phyloP scores from a whole-genome alignment of 2,329 filamentous ascomycete species.

The Blastomyces parvus region DNA sequence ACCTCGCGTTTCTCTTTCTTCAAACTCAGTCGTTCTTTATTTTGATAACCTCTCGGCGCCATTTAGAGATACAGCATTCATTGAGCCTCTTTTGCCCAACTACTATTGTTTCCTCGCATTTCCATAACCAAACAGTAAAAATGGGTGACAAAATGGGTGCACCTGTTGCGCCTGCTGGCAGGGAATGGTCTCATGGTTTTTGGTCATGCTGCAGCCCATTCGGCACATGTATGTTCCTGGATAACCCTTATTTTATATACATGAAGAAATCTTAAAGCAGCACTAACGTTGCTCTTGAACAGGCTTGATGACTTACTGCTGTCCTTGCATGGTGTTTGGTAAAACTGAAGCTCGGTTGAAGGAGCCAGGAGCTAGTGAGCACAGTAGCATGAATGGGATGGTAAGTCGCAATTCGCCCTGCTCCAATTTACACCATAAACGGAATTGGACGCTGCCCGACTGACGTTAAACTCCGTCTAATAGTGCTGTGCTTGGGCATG shows the following conservation, averaged over 20 bases:
- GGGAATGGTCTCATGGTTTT: slow-evolving; percentile 25
- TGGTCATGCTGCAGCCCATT: slow-evolving; percentile 28
- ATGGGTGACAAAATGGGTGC: slow-evolving; percentile 6
- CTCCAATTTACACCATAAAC: not conserved
- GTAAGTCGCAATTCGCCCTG: slow-evolving; percentile 16
- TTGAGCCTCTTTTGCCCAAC: not conserved
- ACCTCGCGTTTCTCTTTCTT: not conserved
- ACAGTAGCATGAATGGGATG: slow-evolving; percentile 22
- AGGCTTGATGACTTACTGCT: slow-evolving; percentile 24
- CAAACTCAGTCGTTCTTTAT: not conserved
- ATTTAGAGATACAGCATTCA: not conserved
- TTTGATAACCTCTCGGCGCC: not conserved
- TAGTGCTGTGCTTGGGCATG: slow-evolving; percentile 30
- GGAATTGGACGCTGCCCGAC: not conserved
- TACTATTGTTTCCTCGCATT: not conserved
- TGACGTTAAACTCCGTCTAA: not conserved
- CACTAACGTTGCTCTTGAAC: not conserved
- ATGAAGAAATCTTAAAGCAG: not conserved
- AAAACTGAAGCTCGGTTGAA: slow-evolving; percentile 24
- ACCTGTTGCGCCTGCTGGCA: slow-evolving; percentile 1
- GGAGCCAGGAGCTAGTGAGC: slow-evolving; percentile 23
- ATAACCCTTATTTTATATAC: not conserved
- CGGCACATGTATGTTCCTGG: slow-evolving; percentile 22
- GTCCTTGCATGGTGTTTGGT: slow-evolving; percentile 27
- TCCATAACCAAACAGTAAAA: not conserved